Evolutionary conservation across 345 rosid species (phyloP).

Genomic region (Gossypium arboreum): DNA sequence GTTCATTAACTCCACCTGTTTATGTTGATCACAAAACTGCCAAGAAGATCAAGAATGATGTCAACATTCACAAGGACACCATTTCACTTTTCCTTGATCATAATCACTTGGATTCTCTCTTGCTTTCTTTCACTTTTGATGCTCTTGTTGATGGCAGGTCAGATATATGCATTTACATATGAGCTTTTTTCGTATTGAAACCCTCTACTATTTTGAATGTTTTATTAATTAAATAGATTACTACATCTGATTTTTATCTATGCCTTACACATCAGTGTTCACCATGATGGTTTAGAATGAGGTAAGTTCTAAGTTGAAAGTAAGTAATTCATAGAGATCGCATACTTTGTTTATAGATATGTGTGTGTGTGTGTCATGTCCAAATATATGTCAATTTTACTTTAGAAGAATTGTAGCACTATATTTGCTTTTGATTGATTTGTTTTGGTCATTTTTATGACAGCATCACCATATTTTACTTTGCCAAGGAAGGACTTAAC

Average conservation of each 20-base stretch:
- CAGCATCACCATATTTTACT: conserved; percentile 40
- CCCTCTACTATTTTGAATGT: no score
- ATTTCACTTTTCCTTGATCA: conserved; percentile 34
- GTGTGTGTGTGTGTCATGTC: no score
- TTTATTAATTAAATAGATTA: background rate
- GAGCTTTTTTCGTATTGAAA: no score
- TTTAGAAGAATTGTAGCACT: no score
- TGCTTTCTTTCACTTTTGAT: conserved; percentile 51
- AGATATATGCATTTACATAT: background rate
- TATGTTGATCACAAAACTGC: conserved; percentile 38
- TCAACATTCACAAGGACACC: conserved; percentile 40
- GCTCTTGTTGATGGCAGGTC: conserved; percentile 48
- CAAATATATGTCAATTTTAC: no score
- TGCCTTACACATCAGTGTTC: background rate
- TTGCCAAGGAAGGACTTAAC: conserved; percentile 44
- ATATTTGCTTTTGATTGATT: background rate
- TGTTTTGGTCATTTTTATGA: background rate
- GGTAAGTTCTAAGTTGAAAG: background rate
- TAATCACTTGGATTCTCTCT: conserved; percentile 24
- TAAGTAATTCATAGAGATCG: background rate
- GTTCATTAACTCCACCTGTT: conserved; percentile 20
- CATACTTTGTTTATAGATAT: background rate
- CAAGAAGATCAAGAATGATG: conserved; percentile 39
- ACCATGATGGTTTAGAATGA: no score
- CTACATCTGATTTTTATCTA: background rate